Percentiles rank a stretch among this genome's conserved stretches.
These are phyloP conservation scores for Lepidium aucheri DNA, from an alignment of 345 rosid genomes.

Conservation along the genomic window DNA sequence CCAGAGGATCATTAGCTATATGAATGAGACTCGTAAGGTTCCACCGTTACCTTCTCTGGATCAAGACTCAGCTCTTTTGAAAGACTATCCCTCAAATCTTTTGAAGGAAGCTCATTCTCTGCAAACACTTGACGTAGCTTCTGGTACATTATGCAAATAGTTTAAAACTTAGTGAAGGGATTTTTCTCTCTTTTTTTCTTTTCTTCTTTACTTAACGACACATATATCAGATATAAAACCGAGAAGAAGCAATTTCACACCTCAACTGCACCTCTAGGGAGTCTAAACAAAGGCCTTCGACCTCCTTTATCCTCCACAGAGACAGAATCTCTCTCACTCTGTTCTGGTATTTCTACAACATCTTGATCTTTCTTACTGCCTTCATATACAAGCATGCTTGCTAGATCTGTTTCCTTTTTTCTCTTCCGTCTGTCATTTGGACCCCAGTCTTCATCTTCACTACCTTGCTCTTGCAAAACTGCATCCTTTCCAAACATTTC, in stretches of 20 bases:
- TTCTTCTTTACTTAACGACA: neutral
- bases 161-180: neutral
- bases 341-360: constrained; percentile 28
- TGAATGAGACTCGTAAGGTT: neutral
- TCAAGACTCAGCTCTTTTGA: constrained; percentile 78
- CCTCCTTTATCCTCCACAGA: constrained; percentile 35
- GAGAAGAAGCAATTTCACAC: constrained; percentile 28
- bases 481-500: constrained; percentile 99
- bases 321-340: constrained; percentile 28
- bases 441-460: constrained; percentile 99
- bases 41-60: constrained; percentile 58
- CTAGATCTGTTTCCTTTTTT: constrained; percentile 75
- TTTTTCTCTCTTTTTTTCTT: neutral
- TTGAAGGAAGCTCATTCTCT: constrained; percentile 91
- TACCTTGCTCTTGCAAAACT: constrained; percentile 52
- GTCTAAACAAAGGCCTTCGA: constrained; percentile 53
- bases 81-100: constrained; percentile 60
- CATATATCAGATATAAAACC: constrained; percentile 1
- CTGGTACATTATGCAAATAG: constrained; percentile 40
- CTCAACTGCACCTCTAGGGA: constrained; percentile 78
- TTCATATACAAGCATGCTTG: constrained; percentile 55
- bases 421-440: constrained; percentile 69
- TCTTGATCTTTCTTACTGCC: constrained; percentile 38
- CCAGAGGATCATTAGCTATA: neutral
- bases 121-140: constrained; percentile 86